phyloP scores from a whole-genome alignment of 805 yeast species.

The Cyberlindnera maclurae region DNA sequence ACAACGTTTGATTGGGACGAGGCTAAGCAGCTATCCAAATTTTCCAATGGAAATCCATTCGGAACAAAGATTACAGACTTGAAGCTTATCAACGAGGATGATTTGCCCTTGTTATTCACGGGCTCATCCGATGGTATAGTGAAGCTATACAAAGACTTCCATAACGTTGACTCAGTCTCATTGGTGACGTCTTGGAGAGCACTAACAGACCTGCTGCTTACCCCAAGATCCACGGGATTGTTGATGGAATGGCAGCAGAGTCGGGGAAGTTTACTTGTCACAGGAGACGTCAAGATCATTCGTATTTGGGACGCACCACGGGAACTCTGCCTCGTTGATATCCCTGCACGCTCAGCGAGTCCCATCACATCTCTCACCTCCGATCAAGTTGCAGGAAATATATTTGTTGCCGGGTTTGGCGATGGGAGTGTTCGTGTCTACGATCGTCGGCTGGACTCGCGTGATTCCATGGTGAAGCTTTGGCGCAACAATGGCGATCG shows the following conservation, averaged over 20 bases:
- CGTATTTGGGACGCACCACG: constrained; percentile 96
- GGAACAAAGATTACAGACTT: constrained; percentile 87
- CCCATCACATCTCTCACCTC: constrained; percentile 87
- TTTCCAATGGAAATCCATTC: constrained; percentile 77
- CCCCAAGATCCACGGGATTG: constrained; percentile 77
- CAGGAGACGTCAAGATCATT: constrained; percentile 91
- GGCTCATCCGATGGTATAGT: constrained; percentile 96
- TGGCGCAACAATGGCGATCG: constrained; percentile 59
- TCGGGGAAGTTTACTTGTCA: constrained; percentile 81
- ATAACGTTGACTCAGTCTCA: constrained; percentile 46
- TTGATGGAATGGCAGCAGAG: constrained; percentile 96
- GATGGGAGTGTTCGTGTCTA: constrained; percentile 87
- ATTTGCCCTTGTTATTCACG: constrained; percentile 71
- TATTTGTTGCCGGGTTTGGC: constrained; percentile 85
- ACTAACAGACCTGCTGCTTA: constrained; percentile 71
- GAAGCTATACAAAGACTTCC: constrained; percentile 73
- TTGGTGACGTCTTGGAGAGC: constrained; percentile 90
- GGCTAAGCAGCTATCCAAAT: constrained; percentile 50
- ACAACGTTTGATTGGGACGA: constrained; percentile 85
- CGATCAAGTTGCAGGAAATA: constrained; percentile 91
- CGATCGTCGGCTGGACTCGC: constrained; percentile 77
- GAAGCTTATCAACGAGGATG: constrained; percentile 87
- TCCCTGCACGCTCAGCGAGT: constrained; percentile 86
- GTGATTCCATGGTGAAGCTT: constrained; percentile 77
- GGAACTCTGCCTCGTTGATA: constrained; percentile 77